These are phyloP conservation scores for Russula ochroleuca DNA, from an alignment of 768 basidiomycete species.

Conservation along the genomic window DNA sequence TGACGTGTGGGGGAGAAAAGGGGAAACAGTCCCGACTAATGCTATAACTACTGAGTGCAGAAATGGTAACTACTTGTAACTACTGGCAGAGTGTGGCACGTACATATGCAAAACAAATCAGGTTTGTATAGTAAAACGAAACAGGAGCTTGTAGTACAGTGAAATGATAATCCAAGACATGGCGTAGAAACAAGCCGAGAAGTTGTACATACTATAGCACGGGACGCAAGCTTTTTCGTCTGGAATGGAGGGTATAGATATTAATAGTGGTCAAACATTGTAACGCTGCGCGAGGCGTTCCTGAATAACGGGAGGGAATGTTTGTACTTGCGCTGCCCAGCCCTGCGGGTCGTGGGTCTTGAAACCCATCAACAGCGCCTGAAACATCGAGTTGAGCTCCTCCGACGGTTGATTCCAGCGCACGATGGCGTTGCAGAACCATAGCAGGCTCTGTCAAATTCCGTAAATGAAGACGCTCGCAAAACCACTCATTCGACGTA, in stretches of 20 bases:
- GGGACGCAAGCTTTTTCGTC: conserved; percentile 12
- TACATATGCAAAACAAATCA: conserved; percentile 27
- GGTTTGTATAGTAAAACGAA: conserved; percentile 24
- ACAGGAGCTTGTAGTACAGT: conserved; percentile 24
- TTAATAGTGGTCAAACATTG: conserved; percentile 53
- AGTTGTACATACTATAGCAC: conserved; percentile 16
- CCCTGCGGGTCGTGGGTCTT: conserved; percentile 80
- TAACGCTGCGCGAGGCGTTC: conserved; percentile 84
- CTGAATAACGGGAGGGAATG: conserved; percentile 86
- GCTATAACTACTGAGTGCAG: conserved; percentile 23
- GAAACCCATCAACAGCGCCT: conserved; percentile 82
- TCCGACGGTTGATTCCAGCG: conserved; percentile 91
- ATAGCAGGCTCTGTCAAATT: conserved; percentile 70
- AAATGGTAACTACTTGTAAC: conserved; percentile 30
- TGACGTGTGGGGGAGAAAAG: conserved; percentile 8
- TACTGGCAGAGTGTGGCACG: conserved; percentile 25
- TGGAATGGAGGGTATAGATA: conserved; percentile 14
- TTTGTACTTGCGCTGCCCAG: conserved; percentile 78
- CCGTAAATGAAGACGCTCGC: conserved; percentile 31
- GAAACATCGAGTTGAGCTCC: conserved; percentile 93
- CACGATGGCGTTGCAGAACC: conserved; percentile 98
- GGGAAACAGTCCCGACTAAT: conserved; percentile 15
- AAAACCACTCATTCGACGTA: conserved; percentile 35
- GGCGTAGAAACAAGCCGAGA: conserved; percentile 14
- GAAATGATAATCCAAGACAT: conserved; percentile 25